Percentiles rank a stretch among this genome's conserved stretches.
Evolutionary conservation across 176 grass and related monocot genomes (phyloP).

Genomic region (Avena sativa): DNA sequence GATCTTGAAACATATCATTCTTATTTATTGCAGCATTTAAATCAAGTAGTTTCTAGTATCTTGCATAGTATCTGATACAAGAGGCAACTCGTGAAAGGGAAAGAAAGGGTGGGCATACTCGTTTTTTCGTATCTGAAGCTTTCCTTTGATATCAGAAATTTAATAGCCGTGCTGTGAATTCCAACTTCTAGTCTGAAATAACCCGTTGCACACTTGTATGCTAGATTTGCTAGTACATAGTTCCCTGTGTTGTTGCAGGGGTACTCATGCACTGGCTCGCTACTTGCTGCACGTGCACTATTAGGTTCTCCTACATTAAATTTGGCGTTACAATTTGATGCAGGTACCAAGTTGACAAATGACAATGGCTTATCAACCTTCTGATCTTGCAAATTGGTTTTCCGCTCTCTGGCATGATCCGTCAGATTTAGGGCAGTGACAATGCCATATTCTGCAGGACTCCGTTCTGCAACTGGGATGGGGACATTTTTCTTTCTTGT

Average conservation of each 20-base stretch:
- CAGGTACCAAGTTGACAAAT: constrained; percentile 33
- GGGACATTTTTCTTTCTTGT: constrained; percentile 31
- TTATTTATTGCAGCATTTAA: constrained; percentile 55
- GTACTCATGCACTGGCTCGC: constrained; percentile 24
- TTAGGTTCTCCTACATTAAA: constrained; percentile 27
- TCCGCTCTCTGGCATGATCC: constrained; percentile 5
- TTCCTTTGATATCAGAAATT: constrained; percentile 37
- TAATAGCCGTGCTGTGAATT: neutral
- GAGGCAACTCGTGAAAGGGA: constrained; percentile 62
- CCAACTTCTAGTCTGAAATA: neutral
- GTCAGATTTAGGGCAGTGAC: constrained; percentile 33
- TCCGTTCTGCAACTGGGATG: neutral
- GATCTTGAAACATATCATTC: constrained; percentile 44
- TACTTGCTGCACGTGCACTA: constrained; percentile 23
- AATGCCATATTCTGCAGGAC: constrained; percentile 50
- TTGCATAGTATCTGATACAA: constrained; percentile 49
- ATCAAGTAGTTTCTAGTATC: constrained; percentile 52
- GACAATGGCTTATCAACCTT: constrained; percentile 16
- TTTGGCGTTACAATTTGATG: constrained; percentile 33
- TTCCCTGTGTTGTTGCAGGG: constrained; percentile 13
- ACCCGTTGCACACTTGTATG: constrained; percentile 1
- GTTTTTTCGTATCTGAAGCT: constrained; percentile 14
- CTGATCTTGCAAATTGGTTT: constrained; percentile 46
- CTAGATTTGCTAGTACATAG: neutral
- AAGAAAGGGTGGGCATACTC: constrained; percentile 33